phyloP scores from a whole-genome alignment of 805 yeast species.

The Cyberlindnera subsufficiens region DNA sequence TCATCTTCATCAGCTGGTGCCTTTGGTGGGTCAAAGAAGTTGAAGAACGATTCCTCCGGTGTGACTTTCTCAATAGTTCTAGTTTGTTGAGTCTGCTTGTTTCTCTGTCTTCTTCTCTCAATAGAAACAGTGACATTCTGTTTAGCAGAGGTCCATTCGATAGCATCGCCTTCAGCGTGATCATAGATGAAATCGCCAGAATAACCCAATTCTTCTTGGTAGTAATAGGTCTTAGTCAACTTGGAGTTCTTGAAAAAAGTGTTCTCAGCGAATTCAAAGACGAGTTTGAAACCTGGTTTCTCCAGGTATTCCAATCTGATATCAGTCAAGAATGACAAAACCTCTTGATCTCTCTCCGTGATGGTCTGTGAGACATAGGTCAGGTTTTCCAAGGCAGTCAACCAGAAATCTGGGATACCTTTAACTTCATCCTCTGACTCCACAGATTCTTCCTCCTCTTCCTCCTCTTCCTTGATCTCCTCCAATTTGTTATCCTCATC shows the following conservation, averaged over 20 bases:
- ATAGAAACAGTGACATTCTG: constrained; percentile 78
- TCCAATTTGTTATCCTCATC: constrained; percentile 26
- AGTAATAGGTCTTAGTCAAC: constrained; percentile 83
- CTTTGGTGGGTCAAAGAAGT: constrained; percentile 91
- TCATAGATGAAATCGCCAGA: constrained; percentile 96
- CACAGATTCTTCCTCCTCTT: constrained; percentile 35
- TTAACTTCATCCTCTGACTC: constrained; percentile 40
- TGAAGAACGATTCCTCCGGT: constrained; percentile 93
- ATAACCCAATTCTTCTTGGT: constrained; percentile 90
- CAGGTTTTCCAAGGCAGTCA: constrained; percentile 88
- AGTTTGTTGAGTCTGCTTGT: constrained; percentile 92
- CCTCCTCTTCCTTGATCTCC: constrained; percentile 32
- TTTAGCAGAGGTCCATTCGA: constrained; percentile 79
- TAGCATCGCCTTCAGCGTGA: constrained; percentile 87
- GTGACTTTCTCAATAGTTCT: constrained; percentile 92
- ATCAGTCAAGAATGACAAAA: constrained; percentile 61
- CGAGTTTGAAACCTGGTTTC: constrained; percentile 82
- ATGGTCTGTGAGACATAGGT: constrained; percentile 76
- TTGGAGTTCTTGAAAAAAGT: constrained; percentile 68
- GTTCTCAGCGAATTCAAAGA: constrained; percentile 74
- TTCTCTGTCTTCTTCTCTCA: constrained; percentile 95
- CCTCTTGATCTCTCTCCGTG: constrained; percentile 86
- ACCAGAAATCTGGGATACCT: constrained; percentile 96
- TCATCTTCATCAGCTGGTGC: constrained; percentile 51
- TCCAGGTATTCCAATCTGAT: constrained; percentile 74